phyloP scores from a whole-genome alignment of 148 eudicot species.

The Drosera capensis region DNA sequence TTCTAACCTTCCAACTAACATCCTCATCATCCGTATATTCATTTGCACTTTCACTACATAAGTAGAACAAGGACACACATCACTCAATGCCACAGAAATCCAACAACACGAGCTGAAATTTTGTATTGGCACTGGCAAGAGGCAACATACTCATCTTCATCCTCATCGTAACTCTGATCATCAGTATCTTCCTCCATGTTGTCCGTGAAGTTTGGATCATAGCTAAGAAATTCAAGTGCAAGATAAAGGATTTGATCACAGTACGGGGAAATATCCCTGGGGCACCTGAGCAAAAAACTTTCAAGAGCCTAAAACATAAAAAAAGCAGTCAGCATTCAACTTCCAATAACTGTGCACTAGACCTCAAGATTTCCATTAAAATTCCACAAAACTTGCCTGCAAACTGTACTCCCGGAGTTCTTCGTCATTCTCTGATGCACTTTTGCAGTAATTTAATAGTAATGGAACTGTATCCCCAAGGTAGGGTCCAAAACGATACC shows the following conservation, averaged over 20 bases:
- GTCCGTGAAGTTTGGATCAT: conserved; percentile 97
- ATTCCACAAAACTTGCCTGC: conserved; percentile 36
- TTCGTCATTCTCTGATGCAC: conserved; percentile 94
- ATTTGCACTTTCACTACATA: conserved; percentile 83
- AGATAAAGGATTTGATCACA: conserved; percentile 73
- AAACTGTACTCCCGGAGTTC: conserved; percentile 97
- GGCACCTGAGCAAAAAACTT: conserved; percentile 90
- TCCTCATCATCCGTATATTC: conserved; percentile 99
- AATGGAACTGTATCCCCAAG: conserved; percentile 88
- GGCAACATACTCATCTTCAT: conserved; percentile 82
- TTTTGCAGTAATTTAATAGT: conserved; percentile 60
- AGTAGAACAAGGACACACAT: conserved; percentile 4
- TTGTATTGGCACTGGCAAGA: neutral
- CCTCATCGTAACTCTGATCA: conserved; percentile 62
- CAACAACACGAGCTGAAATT: neutral
- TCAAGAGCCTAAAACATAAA: conserved; percentile 64
- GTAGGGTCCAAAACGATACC: conserved; percentile 91
- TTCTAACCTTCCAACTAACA: conserved; percentile 96
- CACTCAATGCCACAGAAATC: neutral
- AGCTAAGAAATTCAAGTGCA: conserved; percentile 75
- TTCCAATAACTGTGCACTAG: neutral
- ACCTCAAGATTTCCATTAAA: neutral
- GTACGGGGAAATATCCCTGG: conserved; percentile 66
- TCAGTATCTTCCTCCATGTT: conserved; percentile 96
- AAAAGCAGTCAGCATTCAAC: neutral